A percentile compares a stretch with the other conserved stretches of the same genome.
phyloP scores from a whole-genome alignment of 1,139 yeast genomes.

The Zygoascus hellenicus region DNA sequence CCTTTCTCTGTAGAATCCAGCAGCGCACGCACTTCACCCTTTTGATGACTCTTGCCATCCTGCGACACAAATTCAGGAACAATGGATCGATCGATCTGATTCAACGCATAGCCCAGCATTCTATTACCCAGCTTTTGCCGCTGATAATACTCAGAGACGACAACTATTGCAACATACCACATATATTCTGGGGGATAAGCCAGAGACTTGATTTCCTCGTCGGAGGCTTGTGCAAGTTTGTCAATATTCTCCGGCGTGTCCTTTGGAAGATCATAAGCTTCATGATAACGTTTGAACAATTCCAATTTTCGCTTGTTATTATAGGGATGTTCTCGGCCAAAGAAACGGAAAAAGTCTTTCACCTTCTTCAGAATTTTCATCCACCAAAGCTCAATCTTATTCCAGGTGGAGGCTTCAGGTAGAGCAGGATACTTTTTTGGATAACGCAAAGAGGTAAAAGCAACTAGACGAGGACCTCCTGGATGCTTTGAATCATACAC shows the following conservation, averaged over 20 bases:
- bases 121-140: neutral
- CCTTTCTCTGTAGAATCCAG: conserved; percentile 5
- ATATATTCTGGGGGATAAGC: conserved; percentile 1
- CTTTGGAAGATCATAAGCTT: conserved; percentile 1
- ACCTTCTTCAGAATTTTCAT: neutral
- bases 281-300: neutral
- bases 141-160: conserved; percentile 4
- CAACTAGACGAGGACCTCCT: conserved; percentile 4
- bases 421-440: neutral
- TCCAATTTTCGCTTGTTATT: neutral
- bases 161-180: conserved; percentile 1
- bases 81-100: neutral
- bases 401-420: neutral
- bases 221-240: neutral
- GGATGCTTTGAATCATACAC: conserved; percentile 3
- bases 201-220: conserved; percentile 1
- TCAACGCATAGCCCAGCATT: neutral
- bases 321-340: conserved; percentile 1
- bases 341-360: conserved; percentile 5
- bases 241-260: neutral
- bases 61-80: conserved; percentile 5
- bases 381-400: neutral
- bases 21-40: conserved; percentile 2
- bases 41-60: conserved; percentile 3
- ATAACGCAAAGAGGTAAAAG: neutral